Evolutionary conservation across 345 rosid genomes (phyloP), one percentile per base, ranked within the genome.

Genomic region (Eucalyptus rudis): DNA sequence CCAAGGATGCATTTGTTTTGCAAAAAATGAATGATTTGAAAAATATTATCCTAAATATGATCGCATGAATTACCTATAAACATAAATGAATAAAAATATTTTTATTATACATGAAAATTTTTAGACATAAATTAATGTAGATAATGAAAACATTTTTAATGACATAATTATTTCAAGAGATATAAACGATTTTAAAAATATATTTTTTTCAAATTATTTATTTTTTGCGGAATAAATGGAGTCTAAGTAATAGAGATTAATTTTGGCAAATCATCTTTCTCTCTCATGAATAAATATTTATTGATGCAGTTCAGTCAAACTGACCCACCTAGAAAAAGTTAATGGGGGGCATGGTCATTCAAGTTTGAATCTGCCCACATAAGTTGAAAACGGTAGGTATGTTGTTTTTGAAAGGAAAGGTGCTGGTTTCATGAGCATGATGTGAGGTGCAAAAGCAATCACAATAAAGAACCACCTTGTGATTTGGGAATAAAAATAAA

Each of bases 241-340:
- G 25, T 52, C 10, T 3, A 20, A 52, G 25, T 52, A 52, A 52
- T 20, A 52, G 10, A 52, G 58, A 52, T 52, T 3, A 52, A 52
- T 52, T 20, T 52, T 52, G 25, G 58, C 58, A 52, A 52, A 52
- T 20, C 20, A 20, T 52, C 2, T 52, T 52, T 52, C 25, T 58
- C n/a, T 86, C 85, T 86, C 49, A 40, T 80, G 81, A 62, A 29
- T 16, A n/a, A 64, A 64, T 45, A 80, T 86, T 89, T 36, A 76
- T 66, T 4, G 8, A 64, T n/a, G 76, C 90, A 81, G 40, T 89
- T 25, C 91, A 91, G 93, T 91, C 93, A 91, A 92, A 90, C 92
- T 90, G 93, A 88, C 92, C 95, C 92, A 91, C 88, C 76, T 87
- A 36, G 52, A 51, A 29, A 25, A 14, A 7, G 54, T 19, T 25